Conservation (phyloP, 2,329 filamentous ascomycete genomes). For the Chrysosporium queenslandicum region DNA sequence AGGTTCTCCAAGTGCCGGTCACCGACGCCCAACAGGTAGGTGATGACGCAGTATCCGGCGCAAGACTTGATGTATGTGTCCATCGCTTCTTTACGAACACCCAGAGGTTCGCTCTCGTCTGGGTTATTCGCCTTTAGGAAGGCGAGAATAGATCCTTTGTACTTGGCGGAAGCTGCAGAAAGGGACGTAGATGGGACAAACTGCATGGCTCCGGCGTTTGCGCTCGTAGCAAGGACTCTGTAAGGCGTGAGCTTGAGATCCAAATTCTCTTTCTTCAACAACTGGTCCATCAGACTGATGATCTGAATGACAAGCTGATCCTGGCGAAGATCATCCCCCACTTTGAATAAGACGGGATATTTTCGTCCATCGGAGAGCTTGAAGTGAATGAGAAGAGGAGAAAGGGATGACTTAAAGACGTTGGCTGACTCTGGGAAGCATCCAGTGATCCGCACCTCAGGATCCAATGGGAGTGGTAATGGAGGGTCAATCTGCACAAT, state of each 20-base stretch:
- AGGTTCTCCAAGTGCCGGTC: slow-evolving; percentile 95
- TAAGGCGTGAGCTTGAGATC: slow-evolving; percentile 93
- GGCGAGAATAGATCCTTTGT: slow-evolving; percentile 64
- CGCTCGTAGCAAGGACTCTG: slow-evolving; percentile 87
- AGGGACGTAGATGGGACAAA: slow-evolving; percentile 82
- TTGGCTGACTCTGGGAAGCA: slow-evolving; percentile 74
- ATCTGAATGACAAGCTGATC: slow-evolving; percentile 97
- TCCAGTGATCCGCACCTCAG: slow-evolving; percentile 66
- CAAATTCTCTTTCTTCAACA: slow-evolving; percentile 89
- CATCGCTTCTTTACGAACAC: slow-evolving; percentile 82
- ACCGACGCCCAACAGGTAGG: slow-evolving; percentile 90
- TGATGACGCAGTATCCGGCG: slow-evolving; percentile 96
- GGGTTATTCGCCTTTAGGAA: slow-evolving; percentile 87
- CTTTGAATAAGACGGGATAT: slow-evolving; percentile 95
- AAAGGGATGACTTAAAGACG: slow-evolving; percentile 92
- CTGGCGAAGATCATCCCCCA: slow-evolving; percentile 88
- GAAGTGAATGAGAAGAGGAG: slow-evolving; percentile 84
- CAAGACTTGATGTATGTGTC: slow-evolving; percentile 94
- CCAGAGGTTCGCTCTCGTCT: slow-evolving; percentile 67
- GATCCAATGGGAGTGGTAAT: slow-evolving; percentile 78
- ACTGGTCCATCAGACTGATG: slow-evolving; percentile 93
- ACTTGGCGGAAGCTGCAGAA: slow-evolving; percentile 72
- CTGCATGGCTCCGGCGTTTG: slow-evolving; percentile 80
- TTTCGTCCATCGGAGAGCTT: slow-evolving; percentile 65
- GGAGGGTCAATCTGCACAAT: slow-evolving; percentile 73